These are phyloP conservation scores for Dictyostelium brefeldianum DNA, from an alignment of 78 protist species.

Conservation along the genomic window DNA sequence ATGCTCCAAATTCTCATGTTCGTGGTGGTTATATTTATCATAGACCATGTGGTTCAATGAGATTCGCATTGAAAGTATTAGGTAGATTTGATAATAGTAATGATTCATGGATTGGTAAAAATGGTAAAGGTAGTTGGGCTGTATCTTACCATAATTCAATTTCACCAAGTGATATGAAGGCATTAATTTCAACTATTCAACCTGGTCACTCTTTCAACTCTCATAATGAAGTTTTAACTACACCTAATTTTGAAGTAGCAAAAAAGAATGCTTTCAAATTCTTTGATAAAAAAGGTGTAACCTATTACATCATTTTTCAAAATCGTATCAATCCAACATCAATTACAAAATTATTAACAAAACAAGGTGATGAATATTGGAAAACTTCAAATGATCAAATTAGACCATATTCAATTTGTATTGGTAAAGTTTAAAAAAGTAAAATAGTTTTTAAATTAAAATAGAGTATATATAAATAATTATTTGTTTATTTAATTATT, in stretches of 20 bases:
- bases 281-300: neutral
- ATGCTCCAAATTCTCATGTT: neutral
- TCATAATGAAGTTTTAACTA: neutral
- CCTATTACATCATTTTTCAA: neutral
- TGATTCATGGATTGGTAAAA: neutral
- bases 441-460: too few relatives aligned
- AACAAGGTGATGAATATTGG: neutral
- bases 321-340: neutral
- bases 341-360: neutral
- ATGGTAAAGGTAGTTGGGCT: neutral
- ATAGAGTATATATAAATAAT: too few relatives aligned
- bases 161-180: too few relatives aligned
- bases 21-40: neutral
- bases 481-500: too few relatives aligned
- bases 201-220: too few relatives aligned
- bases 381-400: neutral
- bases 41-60: slow-evolving; percentile 9
- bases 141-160: neutral
- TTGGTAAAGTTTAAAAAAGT: neutral
- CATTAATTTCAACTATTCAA: too few relatives aligned
- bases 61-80: neutral
- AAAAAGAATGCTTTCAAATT: neutral
- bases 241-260: neutral
- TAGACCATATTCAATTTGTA: slow-evolving; percentile 18
- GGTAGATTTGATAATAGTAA: neutral